Evolutionary conservation across 1,284 basidiomycete species (phyloP).

Genomic region (Cutaneotrichosporon cutaneum): DNA sequence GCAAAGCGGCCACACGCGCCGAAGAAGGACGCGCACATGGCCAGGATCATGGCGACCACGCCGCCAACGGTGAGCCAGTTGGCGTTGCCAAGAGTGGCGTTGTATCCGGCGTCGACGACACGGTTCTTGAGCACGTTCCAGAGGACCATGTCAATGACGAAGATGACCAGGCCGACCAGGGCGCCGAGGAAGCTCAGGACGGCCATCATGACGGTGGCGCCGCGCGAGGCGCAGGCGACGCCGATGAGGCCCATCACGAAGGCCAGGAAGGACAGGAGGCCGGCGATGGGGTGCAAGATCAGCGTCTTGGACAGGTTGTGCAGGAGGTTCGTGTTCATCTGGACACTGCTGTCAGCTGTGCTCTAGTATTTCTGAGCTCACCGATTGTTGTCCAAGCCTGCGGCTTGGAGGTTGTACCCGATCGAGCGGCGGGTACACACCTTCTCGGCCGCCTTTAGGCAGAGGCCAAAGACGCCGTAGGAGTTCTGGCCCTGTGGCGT

Average conservation of each 20-base stretch:
- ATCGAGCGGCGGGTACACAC: conserved; percentile 31
- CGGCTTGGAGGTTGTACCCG: conserved; percentile 42
- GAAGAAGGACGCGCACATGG: conserved; percentile 64
- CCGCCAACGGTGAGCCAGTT: conserved; percentile 69
- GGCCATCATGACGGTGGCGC: conserved; percentile 72
- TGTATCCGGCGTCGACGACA: conserved; percentile 58
- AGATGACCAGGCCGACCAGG: conserved; percentile 65
- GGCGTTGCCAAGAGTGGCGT: conserved; percentile 45
- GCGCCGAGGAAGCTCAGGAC: conserved; percentile 64
- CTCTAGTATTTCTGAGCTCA: conserved; percentile 20
- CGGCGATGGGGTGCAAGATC: conserved; percentile 75
- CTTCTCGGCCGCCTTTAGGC: conserved; percentile 58
- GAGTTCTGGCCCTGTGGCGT: conserved; percentile 52
- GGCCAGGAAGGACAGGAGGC: conserved; percentile 68
- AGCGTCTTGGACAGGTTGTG: conserved; percentile 69
- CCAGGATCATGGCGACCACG: conserved; percentile 63
- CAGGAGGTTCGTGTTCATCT: conserved; percentile 58
- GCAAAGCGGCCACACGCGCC: conserved; percentile 66
- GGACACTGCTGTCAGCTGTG: conserved; percentile 26
- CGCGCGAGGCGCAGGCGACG: conserved; percentile 63
- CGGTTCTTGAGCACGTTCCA: conserved; percentile 67
- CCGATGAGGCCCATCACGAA: conserved; percentile 67
- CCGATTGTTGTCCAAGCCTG: conserved; percentile 26
- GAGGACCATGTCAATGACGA: conserved; percentile 73
- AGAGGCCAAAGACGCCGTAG: conserved; percentile 75